Evolutionary conservation across 176 grass and related monocot genomes (phyloP).

Genomic region (Melocanna baccifera): DNA sequence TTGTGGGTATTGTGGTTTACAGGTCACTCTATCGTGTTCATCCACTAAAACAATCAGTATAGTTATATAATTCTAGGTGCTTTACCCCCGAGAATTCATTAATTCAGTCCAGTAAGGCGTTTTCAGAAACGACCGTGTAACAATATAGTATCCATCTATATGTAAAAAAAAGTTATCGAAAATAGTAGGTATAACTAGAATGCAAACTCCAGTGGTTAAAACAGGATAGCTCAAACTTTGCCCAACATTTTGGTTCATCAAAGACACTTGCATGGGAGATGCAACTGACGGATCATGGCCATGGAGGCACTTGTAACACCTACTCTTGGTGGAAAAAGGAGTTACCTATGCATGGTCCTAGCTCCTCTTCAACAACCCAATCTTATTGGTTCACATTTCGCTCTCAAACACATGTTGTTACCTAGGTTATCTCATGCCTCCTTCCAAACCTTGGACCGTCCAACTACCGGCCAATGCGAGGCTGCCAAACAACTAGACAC

Average conservation of each 20-base stretch:
- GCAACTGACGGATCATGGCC: constrained; percentile 28
- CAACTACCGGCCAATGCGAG: constrained; percentile 25
- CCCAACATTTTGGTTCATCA: constrained; percentile 6
- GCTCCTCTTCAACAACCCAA: constrained; percentile 23
- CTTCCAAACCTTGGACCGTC: constrained; percentile 35
- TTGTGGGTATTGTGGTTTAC: constrained; percentile 9
- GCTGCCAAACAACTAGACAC: constrained; percentile 24
- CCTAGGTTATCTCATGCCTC: background rate
- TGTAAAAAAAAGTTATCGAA: constrained; percentile 5
- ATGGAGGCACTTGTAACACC: constrained; percentile 31
- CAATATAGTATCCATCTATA: background rate
- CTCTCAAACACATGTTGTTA: constrained; percentile 27
- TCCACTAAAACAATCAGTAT: background rate
- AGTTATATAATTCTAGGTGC: background rate
- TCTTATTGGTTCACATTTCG: constrained; percentile 43
- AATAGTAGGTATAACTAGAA: constrained; percentile 13
- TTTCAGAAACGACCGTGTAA: background rate
- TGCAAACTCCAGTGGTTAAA: background rate
- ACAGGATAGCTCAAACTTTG: constrained; percentile 16
- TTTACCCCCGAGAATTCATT: background rate
- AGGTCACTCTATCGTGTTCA: background rate
- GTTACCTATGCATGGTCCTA: background rate
- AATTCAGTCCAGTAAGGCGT: background rate
- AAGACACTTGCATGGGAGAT: constrained; percentile 23
- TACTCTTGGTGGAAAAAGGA: constrained; percentile 30